phyloP scores from a whole-genome alignment of 108 stramenopile species.

The Fistulifera solaris region DNA sequence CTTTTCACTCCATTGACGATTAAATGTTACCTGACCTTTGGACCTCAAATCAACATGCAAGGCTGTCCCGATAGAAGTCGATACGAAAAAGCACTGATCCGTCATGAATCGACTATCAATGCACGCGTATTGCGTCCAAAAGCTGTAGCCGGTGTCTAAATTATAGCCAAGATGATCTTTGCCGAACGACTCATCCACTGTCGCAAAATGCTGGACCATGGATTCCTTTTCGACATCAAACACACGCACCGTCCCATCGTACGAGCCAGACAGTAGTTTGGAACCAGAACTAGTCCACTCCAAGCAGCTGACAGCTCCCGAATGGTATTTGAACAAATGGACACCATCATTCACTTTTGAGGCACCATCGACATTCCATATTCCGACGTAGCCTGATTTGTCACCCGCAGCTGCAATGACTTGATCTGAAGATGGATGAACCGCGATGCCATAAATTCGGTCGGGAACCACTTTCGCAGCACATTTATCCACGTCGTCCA shows the following conservation, averaged over 20 bases:
- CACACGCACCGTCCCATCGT: conserved; percentile 66
- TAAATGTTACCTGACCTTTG: conserved; percentile 39
- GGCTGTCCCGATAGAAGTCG: conserved; percentile 62
- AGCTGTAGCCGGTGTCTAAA: conserved; percentile 43
- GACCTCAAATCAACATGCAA: conserved; percentile 61
- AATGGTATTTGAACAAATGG: conserved; percentile 55
- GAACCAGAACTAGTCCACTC: conserved; percentile 42
- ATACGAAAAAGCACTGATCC: conserved; percentile 62
- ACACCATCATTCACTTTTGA: conserved; percentile 18
- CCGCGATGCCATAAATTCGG: conserved; percentile 54
- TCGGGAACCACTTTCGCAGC: conserved; percentile 74
- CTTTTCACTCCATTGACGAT: conserved; percentile 51
- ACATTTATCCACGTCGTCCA: conserved; percentile 39
- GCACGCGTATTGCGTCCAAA: conserved; percentile 58
- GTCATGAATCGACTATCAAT: conserved; percentile 35
- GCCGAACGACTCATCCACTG: conserved; percentile 46
- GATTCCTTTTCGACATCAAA: conserved; percentile 47
- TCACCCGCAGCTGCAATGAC: conserved; percentile 66
- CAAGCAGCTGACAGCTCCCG: conserved; percentile 38
- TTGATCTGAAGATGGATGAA: conserved; percentile 49
- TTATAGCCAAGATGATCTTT: conserved; percentile 53
- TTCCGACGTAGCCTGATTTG: conserved; percentile 56
- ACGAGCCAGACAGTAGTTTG: conserved; percentile 48
- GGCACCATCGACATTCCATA: conserved; percentile 59
- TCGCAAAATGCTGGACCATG: conserved; percentile 71